A percentile compares a stretch with the other conserved stretches of the same genome.
Evolutionary conservation across 352 stramenopile species (phyloP).

Genomic region (Phytopythium montanum): DNA sequence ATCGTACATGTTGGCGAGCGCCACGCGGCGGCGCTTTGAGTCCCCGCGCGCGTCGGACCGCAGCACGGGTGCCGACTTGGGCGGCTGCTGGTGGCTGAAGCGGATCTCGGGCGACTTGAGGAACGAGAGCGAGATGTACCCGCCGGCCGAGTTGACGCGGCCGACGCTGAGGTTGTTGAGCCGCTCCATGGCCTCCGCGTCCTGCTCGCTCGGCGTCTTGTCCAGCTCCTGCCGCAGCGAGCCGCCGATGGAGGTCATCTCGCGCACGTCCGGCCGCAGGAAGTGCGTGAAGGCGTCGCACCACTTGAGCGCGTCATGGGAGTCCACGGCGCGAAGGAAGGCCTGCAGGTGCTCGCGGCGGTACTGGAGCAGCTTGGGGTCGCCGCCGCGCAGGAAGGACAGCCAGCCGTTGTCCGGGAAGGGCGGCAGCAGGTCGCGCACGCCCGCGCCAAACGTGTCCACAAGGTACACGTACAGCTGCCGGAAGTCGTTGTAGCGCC

Average conservation of each 20-base stretch:
- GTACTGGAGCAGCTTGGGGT: conserved; percentile 66
- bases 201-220: conserved; percentile 15
- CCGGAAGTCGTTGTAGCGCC: conserved; percentile 77
- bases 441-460: conserved; percentile 34
- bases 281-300: conserved; percentile 56
- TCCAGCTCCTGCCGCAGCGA: conserved; percentile 20
- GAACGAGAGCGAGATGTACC: conserved; percentile 74
- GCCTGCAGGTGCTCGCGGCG: conserved; percentile 56
- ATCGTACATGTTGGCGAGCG: conserved; percentile 32
- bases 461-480: conserved; percentile 57
- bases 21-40: conserved; percentile 53
- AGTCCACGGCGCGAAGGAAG: conserved; percentile 61
- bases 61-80: conserved; percentile 7
- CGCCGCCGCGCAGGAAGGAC: conserved; percentile 70
- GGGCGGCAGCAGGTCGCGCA: conserved; percentile 47
- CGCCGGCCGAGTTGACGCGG: conserved; percentile 38
- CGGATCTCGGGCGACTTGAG: conserved; percentile 74
- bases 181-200: conserved; percentile 16
- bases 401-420: conserved; percentile 71
- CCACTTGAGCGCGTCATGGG: conserved; percentile 53
- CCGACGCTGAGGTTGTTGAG: conserved; percentile 20
- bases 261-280: conserved; percentile 50
- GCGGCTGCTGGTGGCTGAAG: conserved; percentile 39
- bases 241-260: conserved; percentile 34
- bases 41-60: conserved; percentile 39